Evolutionary conservation across 345 rosid genomes (phyloP).

Genomic region (Gossypium turneri): DNA sequence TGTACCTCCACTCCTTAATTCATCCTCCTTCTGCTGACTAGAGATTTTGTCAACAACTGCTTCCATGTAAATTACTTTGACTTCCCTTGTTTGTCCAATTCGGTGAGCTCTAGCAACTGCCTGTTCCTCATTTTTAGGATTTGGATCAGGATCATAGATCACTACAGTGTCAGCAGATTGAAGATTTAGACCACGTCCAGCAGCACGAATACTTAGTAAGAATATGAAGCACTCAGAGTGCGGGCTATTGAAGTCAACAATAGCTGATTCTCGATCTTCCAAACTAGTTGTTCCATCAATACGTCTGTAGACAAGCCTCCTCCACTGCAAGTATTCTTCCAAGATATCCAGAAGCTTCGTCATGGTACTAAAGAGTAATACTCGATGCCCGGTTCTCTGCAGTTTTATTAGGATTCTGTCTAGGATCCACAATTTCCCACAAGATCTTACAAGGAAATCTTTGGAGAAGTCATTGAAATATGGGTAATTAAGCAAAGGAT

Average conservation of each 20-base stretch:
- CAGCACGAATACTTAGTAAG: conserved; percentile 96
- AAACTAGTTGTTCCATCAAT: conserved; percentile 99
- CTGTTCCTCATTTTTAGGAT: conserved; percentile 99
- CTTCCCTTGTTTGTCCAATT: conserved; percentile 97
- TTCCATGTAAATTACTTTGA: conserved; percentile 97
- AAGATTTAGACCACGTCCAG: conserved; percentile 99
- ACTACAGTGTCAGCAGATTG: conserved; percentile 98
- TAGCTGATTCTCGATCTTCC: conserved; percentile 99
- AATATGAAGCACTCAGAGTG: conserved; percentile 89
- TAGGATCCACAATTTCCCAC: conserved; percentile 95
- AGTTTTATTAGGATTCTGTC: conserved; percentile 94
- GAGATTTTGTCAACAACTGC: conserved; percentile 92
- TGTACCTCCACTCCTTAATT: conserved; percentile 76
- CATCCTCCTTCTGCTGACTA: conserved; percentile 95
- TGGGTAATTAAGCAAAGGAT: conserved; percentile 97
- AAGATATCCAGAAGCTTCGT: conserved; percentile 95
- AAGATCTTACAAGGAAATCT: conserved; percentile 88
- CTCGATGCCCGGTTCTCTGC: conserved; percentile 92
- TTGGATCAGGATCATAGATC: conserved; percentile 99
- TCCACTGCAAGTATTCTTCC: conserved; percentile 98
- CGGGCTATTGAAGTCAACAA: conserved; percentile 87
- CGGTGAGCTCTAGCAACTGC: conserved; percentile 99
- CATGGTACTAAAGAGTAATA: conserved; percentile 98
- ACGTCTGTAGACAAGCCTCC: conserved; percentile 80
- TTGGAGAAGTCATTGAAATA: conserved; percentile 84